Evolutionary conservation across 1,284 basidiomycete species (phyloP).

Genomic region (Retiboletus flavoniger): DNA sequence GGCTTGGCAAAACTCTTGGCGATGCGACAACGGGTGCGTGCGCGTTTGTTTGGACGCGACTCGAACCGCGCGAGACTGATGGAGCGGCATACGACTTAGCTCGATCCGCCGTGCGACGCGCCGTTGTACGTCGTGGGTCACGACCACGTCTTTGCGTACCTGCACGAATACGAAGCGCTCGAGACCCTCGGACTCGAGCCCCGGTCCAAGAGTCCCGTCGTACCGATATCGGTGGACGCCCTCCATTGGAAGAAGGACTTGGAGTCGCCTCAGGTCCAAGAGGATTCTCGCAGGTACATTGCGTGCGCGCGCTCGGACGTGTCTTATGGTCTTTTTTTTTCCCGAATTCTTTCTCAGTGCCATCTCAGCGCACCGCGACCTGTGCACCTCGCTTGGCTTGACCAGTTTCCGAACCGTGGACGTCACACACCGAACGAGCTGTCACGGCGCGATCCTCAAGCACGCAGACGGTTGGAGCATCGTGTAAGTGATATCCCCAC

Average conservation of each 20-base stretch:
- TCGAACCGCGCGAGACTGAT: not conserved
- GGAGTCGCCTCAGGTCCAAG: slow-evolving; percentile 11
- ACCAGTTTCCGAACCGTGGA: slow-evolving; percentile 60
- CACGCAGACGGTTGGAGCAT: slow-evolving; percentile 79
- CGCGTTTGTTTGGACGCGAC: slow-evolving; percentile 17
- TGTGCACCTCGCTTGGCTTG: slow-evolving; percentile 56
- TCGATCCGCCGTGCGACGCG: slow-evolving; percentile 53
- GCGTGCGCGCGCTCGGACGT: too few species aligned
- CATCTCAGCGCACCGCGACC: slow-evolving; percentile 34
- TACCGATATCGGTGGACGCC: slow-evolving; percentile 54
- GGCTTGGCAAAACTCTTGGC: slow-evolving; percentile 76
- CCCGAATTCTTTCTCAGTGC: slow-evolving; percentile 10
- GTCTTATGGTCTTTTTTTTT: too few species aligned
- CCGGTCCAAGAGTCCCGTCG: slow-evolving; percentile 48
- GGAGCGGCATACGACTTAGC: slow-evolving; percentile 38
- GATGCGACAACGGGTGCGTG: slow-evolving; percentile 71
- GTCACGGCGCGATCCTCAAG: slow-evolving; percentile 69
- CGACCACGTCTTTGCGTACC: slow-evolving; percentile 55
- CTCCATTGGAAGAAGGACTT: slow-evolving; percentile 47
- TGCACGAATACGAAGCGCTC: slow-evolving; percentile 63
- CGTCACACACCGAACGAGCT: slow-evolving; percentile 71
- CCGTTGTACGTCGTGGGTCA: slow-evolving; percentile 74
- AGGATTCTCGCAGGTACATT: slow-evolving; percentile 8
- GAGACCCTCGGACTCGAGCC: slow-evolving; percentile 65
- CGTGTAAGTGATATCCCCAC: slow-evolving; percentile 45